phyloP scores from a whole-genome alignment of 352 stramenopile genomes.

The Phytophthora parvispora region DNA sequence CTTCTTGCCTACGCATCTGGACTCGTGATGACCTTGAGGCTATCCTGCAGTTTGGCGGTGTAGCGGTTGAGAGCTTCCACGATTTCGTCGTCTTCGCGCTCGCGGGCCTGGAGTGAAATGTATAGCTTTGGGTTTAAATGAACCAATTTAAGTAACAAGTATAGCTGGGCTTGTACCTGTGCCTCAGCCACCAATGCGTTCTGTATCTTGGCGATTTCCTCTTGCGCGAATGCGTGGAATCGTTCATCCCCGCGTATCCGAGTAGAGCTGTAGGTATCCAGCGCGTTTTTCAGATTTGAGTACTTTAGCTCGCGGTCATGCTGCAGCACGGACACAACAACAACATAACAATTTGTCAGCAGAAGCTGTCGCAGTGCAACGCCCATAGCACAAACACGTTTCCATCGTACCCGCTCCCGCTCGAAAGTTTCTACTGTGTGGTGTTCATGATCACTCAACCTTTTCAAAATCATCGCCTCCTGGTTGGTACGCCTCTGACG shows the following conservation, averaged over 20 bases:
- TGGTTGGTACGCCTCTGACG: conserved; percentile 80
- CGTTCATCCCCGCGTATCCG: conserved; percentile 79
- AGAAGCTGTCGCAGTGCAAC: too few species aligned
- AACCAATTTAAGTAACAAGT: neutral
- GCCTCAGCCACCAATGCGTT: conserved; percentile 79
- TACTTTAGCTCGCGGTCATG: conserved; percentile 70
- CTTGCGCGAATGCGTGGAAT: conserved; percentile 78
- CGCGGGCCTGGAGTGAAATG: conserved; percentile 57
- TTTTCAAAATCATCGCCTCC: conserved; percentile 93
- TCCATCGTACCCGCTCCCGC: conserved; percentile 52
- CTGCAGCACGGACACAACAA: conserved; percentile 9
- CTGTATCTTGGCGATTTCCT: conserved; percentile 84
- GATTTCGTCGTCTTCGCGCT: conserved; percentile 95
- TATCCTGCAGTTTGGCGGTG: conserved; percentile 94
- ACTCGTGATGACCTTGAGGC: conserved; percentile 93
- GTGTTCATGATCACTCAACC: conserved; percentile 91
- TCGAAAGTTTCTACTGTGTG: conserved; percentile 79
- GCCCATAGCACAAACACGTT: neutral
- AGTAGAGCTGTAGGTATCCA: conserved; percentile 80
- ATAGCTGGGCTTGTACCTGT: conserved; percentile 40
- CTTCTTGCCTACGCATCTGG: conserved; percentile 60
- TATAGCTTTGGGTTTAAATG: neutral
- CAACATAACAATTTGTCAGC: neutral
- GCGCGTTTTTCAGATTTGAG: conserved; percentile 70
- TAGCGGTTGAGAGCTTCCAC: conserved; percentile 95